phyloP scores from a whole-genome alignment of 2,329 filamentous ascomycete genomes.

The Botrytis pseudocinerea region DNA sequence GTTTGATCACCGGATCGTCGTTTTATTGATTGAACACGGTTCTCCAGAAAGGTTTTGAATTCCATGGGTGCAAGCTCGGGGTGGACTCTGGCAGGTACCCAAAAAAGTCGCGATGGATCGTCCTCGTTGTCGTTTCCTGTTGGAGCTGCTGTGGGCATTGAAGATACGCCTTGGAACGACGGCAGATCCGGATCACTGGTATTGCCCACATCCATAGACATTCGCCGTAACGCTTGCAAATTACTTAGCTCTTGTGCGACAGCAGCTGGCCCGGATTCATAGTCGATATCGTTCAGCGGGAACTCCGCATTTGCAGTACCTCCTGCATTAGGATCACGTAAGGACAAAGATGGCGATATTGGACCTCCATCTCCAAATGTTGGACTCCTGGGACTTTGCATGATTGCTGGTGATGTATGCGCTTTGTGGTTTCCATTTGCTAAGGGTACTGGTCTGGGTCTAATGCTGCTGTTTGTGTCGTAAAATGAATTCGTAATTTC shows the following conservation, averaged over 20 bases:
- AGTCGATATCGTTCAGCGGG: conserved; percentile 70
- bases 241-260: conserved; percentile 74
- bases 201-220: conserved; percentile 74
- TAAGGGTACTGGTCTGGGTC: conserved; percentile 33
- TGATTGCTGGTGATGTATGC: conserved; percentile 38
- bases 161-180: conserved; percentile 63
- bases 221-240: conserved; percentile 69
- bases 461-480: conserved; percentile 29
- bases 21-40: conserved; percentile 85
- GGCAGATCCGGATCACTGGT: conserved; percentile 71
- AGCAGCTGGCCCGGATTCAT: conserved; percentile 70
- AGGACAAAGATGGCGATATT: conserved; percentile 44
- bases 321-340: conserved; percentile 42
- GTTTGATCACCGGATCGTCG: conserved; percentile 74
- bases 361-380: conserved; percentile 41
- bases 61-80: conserved; percentile 93
- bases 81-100: conserved; percentile 93
- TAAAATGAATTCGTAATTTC: conserved; percentile 33
- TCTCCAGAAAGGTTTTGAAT: conserved; percentile 95
- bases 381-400: conserved; percentile 37
- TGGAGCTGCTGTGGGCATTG: conserved; percentile 71
- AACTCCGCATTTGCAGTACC: conserved; percentile 61
- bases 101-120: conserved; percentile 85
- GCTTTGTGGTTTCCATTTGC: conserved; percentile 38
- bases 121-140: conserved; percentile 76